phyloP scores from a whole-genome alignment of 768 basidiomycete species.

The Mrakia gelida region DNA sequence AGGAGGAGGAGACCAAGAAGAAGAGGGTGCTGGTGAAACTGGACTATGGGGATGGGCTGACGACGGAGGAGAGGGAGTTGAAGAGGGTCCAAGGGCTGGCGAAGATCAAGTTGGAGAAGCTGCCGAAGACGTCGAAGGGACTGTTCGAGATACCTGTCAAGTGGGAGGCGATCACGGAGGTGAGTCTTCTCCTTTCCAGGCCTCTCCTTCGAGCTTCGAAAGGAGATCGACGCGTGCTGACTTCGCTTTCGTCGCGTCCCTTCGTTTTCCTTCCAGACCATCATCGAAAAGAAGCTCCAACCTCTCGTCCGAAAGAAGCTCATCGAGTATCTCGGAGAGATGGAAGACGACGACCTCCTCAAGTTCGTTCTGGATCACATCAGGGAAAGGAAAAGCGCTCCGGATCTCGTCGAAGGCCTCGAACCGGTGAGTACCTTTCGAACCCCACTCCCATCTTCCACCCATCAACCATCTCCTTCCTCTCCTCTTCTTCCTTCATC shows the following conservation, averaged over 20 bases:
- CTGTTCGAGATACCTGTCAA: slow-evolving; percentile 79
- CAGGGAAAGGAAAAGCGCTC: slow-evolving; percentile 80
- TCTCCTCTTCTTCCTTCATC: background rate
- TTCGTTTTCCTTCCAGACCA: slow-evolving; percentile 50
- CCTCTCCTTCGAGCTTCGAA: background rate
- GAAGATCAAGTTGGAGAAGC: slow-evolving; percentile 61
- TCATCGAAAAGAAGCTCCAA: slow-evolving; percentile 81
- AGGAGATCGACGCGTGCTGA: background rate
- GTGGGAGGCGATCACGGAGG: slow-evolving; percentile 87
- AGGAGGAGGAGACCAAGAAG: slow-evolving; percentile 72
- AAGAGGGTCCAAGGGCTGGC: slow-evolving; percentile 74
- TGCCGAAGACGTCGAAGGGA: slow-evolving; percentile 71
- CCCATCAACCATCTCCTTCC: background rate
- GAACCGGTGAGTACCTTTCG: slow-evolving; percentile 65
- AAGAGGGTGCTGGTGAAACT: slow-evolving; percentile 84
- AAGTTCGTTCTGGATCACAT: slow-evolving; percentile 91
- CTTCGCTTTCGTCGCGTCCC: slow-evolving; percentile 5
- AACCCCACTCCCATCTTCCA: background rate
- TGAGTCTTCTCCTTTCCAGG: slow-evolving; percentile 47
- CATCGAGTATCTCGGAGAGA: slow-evolving; percentile 80
- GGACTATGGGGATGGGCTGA: slow-evolving; percentile 62
- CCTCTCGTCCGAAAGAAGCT: slow-evolving; percentile 77
- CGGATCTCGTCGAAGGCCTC: slow-evolving; percentile 80
- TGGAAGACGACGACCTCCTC: slow-evolving; percentile 70
- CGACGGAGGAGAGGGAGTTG: slow-evolving; percentile 58